Conservation (phyloP, 495 filamentous ascomycete species). For the Aspergillus baeticus region DNA sequence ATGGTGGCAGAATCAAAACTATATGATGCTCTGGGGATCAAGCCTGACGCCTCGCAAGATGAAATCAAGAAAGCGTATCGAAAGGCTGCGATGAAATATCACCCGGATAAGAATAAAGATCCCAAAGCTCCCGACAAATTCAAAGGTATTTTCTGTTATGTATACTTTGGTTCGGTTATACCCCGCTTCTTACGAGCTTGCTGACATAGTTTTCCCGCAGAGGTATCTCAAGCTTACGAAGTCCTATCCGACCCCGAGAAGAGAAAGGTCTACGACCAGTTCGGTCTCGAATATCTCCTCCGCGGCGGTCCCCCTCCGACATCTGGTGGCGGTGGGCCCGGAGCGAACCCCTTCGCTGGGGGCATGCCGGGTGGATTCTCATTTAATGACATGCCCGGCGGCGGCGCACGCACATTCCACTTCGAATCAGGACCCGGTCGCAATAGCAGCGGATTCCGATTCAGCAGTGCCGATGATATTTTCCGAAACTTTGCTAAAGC, state of each 20-base stretch:
- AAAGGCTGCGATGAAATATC: constrained; percentile 86
- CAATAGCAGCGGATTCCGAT: constrained; percentile 63
- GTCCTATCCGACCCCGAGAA: constrained; percentile 97
- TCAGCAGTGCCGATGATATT: constrained; percentile 79
- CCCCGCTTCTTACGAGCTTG: not conserved
- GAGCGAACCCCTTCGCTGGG: constrained; percentile 46
- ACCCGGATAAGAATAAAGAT: constrained; percentile 97
- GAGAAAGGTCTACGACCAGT: constrained; percentile 93
- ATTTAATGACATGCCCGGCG: constrained; percentile 56
- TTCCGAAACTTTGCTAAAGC: constrained; percentile 75
- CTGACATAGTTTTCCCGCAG: constrained; percentile 33
- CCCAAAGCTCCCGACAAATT: constrained; percentile 83
- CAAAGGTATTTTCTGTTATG: constrained; percentile 58
- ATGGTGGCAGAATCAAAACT: constrained; percentile 90
- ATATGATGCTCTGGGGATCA: constrained; percentile 75
- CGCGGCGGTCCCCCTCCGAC: constrained; percentile 78
- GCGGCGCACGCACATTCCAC: constrained; percentile 68
- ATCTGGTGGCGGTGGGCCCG: constrained; percentile 45
- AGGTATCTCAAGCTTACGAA: constrained; percentile 95
- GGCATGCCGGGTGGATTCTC: constrained; percentile 57
- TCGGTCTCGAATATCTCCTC: constrained; percentile 87
- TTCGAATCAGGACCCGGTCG: constrained; percentile 63
- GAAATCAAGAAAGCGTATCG: constrained; percentile 98
- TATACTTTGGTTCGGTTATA: not conserved
- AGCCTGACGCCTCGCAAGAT: constrained; percentile 77